Conservation (phyloP, 208 protist species). For the Novymonas esmeraldas region DNA sequence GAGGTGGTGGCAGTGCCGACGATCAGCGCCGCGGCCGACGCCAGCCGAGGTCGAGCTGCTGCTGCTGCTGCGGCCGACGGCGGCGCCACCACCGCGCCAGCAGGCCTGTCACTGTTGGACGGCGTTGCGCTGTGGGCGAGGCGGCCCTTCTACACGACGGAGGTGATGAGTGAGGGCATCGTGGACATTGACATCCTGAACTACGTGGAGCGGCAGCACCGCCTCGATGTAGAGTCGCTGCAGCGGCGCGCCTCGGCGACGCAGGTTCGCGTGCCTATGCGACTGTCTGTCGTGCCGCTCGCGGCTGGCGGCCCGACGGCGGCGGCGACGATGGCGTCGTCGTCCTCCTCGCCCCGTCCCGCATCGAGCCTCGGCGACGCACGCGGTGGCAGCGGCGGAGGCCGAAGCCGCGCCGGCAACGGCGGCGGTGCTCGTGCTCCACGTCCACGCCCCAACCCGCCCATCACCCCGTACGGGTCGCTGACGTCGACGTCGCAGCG, state of each 20-base stretch:
- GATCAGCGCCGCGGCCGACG: background rate
- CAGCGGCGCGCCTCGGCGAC: constrained; percentile 13
- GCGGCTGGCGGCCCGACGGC: background rate
- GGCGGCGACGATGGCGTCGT: background rate
- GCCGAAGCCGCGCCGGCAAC: background rate
- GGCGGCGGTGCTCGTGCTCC: background rate
- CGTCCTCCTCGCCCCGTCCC: constrained; percentile 15
- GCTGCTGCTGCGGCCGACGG: background rate
- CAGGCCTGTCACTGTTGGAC: background rate
- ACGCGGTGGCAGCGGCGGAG: background rate
- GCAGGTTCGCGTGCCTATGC: constrained; percentile 6
- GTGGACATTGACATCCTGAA: constrained; percentile 64
- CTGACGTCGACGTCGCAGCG: background rate
- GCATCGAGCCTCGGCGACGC: constrained; percentile 3
- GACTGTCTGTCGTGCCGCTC: constrained; percentile 6
- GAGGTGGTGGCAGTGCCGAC: constrained; percentile 22
- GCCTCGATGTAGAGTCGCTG: constrained; percentile 22
- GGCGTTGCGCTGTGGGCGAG: constrained; percentile 22
- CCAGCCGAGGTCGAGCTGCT: background rate
- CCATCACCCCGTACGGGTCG: background rate
- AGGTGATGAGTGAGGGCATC: constrained; percentile 30
- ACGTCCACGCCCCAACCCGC: background rate
- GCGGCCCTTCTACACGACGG: constrained; percentile 30
- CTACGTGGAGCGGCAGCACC: constrained; percentile 62
- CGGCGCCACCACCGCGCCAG: background rate